Evolutionary conservation across 805 yeast genomes (phyloP).

Genomic region (Lipomyces japonicus): DNA sequence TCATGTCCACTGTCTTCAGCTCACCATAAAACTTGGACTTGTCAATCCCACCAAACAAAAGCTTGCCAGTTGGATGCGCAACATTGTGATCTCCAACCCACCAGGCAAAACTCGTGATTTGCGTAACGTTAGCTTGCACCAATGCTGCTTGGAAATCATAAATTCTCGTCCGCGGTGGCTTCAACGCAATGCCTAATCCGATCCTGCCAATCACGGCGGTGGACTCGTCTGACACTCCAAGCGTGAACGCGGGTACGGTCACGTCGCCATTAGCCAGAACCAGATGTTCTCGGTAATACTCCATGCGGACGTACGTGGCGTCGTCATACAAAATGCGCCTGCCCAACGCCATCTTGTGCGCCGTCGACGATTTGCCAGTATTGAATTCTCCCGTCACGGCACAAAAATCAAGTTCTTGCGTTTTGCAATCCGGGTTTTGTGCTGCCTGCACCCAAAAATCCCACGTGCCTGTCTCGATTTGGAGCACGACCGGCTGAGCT

Average conservation of each 20-base stretch:
- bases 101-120: conserved; percentile 42
- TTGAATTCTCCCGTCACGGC: conserved; percentile 7
- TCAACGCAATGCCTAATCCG: conserved; percentile 1
- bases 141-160: background rate
- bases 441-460: conserved; percentile 56
- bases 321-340: conserved; percentile 45
- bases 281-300: conserved; percentile 59
- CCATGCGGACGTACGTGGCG: conserved; percentile 47
- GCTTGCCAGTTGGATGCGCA: conserved; percentile 36
- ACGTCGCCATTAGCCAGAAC: background rate
- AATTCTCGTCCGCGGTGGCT: background rate
- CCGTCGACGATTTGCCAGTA: background rate
- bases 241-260: background rate
- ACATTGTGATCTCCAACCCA: conserved; percentile 42
- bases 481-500: conserved; percentile 50
- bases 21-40: conserved; percentile 42
- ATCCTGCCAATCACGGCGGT: conserved; percentile 14
- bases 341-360: background rate
- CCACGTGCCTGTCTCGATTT: conserved; percentile 69
- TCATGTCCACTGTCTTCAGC: conserved; percentile 25
- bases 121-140: background rate
- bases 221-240: conserved; percentile 16
- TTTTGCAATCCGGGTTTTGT: conserved; percentile 6
- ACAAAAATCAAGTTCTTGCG: conserved; percentile 5
- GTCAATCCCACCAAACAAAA: conserved; percentile 47